These are phyloP conservation scores for Agaricales sp. DNA, from an alignment of 1,284 basidiomycete species.

Conservation along the genomic window DNA sequence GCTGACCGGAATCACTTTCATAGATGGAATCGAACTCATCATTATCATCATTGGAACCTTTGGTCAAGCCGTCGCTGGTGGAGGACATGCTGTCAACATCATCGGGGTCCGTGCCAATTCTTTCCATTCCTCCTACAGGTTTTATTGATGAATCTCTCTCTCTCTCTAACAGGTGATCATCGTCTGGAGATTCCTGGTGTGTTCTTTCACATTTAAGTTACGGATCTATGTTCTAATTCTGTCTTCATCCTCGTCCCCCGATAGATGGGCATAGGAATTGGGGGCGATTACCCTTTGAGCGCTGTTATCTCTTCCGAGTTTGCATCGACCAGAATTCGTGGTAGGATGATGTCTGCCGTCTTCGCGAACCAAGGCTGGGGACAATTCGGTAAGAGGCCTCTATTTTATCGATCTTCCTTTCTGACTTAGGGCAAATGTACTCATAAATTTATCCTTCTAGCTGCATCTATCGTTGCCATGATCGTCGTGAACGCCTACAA, in stretches of 20 bases:
- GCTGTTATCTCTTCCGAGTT: constrained; percentile 71
- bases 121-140: not conserved
- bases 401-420: constrained; percentile 10
- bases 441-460: constrained; percentile 16
- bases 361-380: constrained; percentile 67
- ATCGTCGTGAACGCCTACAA: constrained; percentile 67
- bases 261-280: constrained; percentile 60
- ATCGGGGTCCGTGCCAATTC: constrained; percentile 37
- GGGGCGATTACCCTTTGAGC: constrained; percentile 62
- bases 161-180: constrained; percentile 27
- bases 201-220: constrained; percentile 20
- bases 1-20: constrained; percentile 18
- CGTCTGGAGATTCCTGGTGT: constrained; percentile 55
- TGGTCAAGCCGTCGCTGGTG: constrained; percentile 49
- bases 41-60: constrained; percentile 61
- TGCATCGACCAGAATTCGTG: constrained; percentile 61
- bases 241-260: constrained; percentile 8
- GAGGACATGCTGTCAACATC: constrained; percentile 50
- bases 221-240: too few species aligned
- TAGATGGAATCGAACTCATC: constrained; percentile 66
- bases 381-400: constrained; percentile 38
- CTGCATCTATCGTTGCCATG: constrained; percentile 60
- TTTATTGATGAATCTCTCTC: not conserved
- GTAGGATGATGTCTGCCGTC: constrained; percentile 64
- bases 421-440: constrained; percentile 9